Base-by-base conservation (phyloP, 495 filamentous ascomycete genomes). In the Parmelia sp. region DNA sequence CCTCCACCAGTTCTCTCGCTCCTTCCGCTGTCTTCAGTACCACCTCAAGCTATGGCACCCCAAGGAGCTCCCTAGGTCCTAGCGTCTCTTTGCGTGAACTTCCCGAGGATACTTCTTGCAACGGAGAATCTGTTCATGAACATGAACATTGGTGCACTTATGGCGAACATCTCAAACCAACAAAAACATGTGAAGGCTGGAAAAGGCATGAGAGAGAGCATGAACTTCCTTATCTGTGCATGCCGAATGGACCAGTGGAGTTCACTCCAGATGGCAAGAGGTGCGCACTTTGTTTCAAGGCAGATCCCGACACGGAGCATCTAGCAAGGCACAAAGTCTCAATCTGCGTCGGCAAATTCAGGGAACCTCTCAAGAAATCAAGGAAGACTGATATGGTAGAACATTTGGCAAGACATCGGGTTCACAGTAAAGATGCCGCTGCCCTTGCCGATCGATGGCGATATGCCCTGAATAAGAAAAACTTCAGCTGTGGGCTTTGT, bases 181-280 rank as follows among this genome's bases (percentile, higher is more conserved):
- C 47, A 23, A 19, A 6, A 2, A 63, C 39, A 23, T 63, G 61
- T 47, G 61, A 63, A 12, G 61, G 61, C 39, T 63, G 61, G 61
- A 63, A 63, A 37, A 63, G 61, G 53, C 61, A 63, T 35, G 61
- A 63, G 37, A 63, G 53, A 57, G 61, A 63, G 27, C 61, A 63
- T 45, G 61, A 63, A 33, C 19, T 5, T 0, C 27, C 29, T 25
- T 63, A 27, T 36, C 21, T 23, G 37, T 63, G 61, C 40, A 63
- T 63, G 61, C 61, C 61, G 36, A 0, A 47, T 33, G 61, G 61
- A 23, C 53, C 39, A 12, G 15, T 63, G 4, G 40, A 45, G 21
- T 3, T 37, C 6, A 23, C 19, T 29, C 33, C 17, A 3, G 27
- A 39, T 12, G 51, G 61, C 49, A 39, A 5, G 21, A 35, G 1